Base-by-base conservation (phyloP, 1,284 basidiomycete genomes). In the Apiotrichum laibachii region DNA sequence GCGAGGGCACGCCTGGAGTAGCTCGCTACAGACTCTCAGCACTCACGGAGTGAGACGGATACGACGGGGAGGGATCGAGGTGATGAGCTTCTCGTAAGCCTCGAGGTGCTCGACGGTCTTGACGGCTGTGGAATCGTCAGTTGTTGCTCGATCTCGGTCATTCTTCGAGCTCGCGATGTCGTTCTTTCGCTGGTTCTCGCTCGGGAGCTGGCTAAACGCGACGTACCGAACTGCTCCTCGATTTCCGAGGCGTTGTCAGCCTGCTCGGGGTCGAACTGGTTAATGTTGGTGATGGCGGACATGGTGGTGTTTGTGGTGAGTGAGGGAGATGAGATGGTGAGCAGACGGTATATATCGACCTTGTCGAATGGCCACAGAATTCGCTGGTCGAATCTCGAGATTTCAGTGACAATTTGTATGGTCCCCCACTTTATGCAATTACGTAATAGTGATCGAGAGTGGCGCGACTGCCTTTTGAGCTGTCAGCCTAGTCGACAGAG, bases 51-150 rank as follows among this genome's bases (percentile, higher is more conserved):
- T 92, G 65, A 96, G 81, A 68, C 82, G 85, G 60, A 98, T 85
- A 50, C 86, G 84, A 56, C 82, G 83, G 49, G 93, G 92, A 45
- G 83, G 77, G 56, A 97, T 85, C 70, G 87, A 88, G 73, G 90
- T 89, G 60, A 98, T 81, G 50, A 99, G 83, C 75, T 92, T 94
- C 89, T 94, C 96, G 81, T 97, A 97, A 8, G 92, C 93, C 82
- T 94, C 90, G 56, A 93, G 90, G 68, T 96, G 92, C 75, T 96
- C 92, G 60, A 98, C 93, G 39, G 92, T 92, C 79, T 89, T 92
- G 55, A 99, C 95, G 31, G 95, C 95, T 58, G 57, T 35, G 34
- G 33, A 4, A 3, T 31, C 26, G 50, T 61, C 16, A 55, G 57
- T 53, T 8, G 31, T 33, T 21, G 33, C 11, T n/a, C 33, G 5